These are phyloP conservation scores for Cantharellus anzutake DNA, from an alignment of 768 basidiomycete species.

Conservation along the genomic window DNA sequence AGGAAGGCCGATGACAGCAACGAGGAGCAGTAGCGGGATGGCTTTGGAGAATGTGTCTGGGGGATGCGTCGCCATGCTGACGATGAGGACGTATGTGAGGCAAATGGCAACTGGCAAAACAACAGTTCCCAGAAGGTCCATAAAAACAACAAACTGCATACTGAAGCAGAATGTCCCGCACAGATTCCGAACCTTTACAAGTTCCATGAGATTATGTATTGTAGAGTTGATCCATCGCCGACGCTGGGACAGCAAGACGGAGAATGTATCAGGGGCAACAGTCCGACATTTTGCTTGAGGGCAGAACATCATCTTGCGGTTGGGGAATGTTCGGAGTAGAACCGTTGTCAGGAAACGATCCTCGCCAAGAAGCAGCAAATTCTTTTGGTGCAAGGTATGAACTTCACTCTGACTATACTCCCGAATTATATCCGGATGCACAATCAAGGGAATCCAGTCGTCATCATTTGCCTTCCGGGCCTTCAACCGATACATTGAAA, in stretches of 20 bases:
- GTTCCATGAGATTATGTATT: slow-evolving; percentile 98
- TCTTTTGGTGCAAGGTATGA: slow-evolving; percentile 92
- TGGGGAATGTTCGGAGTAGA: slow-evolving; percentile 90
- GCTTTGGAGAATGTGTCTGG: slow-evolving; percentile 78
- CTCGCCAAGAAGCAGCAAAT: slow-evolving; percentile 86
- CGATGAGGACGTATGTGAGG: slow-evolving; percentile 76
- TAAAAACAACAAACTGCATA: slow-evolving; percentile 98
- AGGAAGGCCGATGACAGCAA: slow-evolving; percentile 84
- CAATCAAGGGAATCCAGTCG: slow-evolving; percentile 94
- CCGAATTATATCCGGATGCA: slow-evolving; percentile 91
- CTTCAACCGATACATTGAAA: slow-evolving; percentile 98
- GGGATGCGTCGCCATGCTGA: slow-evolving; percentile 59
- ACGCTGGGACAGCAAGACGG: slow-evolving; percentile 83
- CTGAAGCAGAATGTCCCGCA: slow-evolving; percentile 99
- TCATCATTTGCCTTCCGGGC: slow-evolving; percentile 73
- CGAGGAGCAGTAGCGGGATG: slow-evolving; percentile 78
- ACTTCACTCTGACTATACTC: slow-evolving; percentile 94
- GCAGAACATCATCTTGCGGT: slow-evolving; percentile 98
- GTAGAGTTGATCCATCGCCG: slow-evolving; percentile 99
- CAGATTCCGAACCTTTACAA: slow-evolving; percentile 86
- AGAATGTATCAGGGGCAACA: slow-evolving; percentile 89
- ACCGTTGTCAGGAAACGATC: slow-evolving; percentile 98
- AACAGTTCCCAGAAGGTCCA: slow-evolving; percentile 83
- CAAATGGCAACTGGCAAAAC: slow-evolving; percentile 88
- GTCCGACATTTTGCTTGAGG: slow-evolving; percentile 92